phyloP scores from a whole-genome alignment of 2,329 filamentous ascomycete genomes.

The Aspergillus sp. region DNA sequence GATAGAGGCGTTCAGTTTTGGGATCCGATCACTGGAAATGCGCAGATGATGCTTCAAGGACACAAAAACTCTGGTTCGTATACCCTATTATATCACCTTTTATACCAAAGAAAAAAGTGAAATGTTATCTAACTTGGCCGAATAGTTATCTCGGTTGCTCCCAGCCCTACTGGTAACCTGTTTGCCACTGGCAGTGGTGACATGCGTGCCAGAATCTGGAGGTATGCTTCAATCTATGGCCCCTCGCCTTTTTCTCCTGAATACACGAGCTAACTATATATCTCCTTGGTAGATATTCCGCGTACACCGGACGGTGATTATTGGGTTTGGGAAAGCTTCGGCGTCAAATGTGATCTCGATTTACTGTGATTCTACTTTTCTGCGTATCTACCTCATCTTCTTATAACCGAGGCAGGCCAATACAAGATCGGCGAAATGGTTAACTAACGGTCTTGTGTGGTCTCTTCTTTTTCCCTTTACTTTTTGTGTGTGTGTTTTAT shows the following conservation, averaged over 20 bases:
- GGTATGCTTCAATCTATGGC: conserved; percentile 48
- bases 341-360: conserved; percentile 33
- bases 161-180: conserved; percentile 80
- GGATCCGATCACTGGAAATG: conserved; percentile 90
- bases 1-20: conserved; percentile 98
- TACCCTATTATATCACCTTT: not conserved
- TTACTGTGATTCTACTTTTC: conserved; percentile 16
- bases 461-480: not conserved
- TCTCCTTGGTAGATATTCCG: conserved; percentile 33
- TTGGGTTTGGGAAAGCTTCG: conserved; percentile 28
- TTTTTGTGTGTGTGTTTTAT: not conserved
- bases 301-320: conserved; percentile 40
- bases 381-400: not conserved
- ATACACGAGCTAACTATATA: conserved; percentile 12
- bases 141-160: conserved; percentile 89
- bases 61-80: conserved; percentile 86
- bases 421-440: not conserved
- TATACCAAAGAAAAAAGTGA: not conserved
- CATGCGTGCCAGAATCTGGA: conserved; percentile 97
- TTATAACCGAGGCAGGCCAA: not conserved
- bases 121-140: conserved; percentile 15
- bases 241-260: not conserved
- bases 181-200: conserved; percentile 97
- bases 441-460: conserved; percentile 4
- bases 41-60: conserved; percentile 96